These are phyloP conservation scores for Coemansia sp. DNA, from an alignment of 192 early-diverging fungal genomes.

Conservation along the genomic window DNA sequence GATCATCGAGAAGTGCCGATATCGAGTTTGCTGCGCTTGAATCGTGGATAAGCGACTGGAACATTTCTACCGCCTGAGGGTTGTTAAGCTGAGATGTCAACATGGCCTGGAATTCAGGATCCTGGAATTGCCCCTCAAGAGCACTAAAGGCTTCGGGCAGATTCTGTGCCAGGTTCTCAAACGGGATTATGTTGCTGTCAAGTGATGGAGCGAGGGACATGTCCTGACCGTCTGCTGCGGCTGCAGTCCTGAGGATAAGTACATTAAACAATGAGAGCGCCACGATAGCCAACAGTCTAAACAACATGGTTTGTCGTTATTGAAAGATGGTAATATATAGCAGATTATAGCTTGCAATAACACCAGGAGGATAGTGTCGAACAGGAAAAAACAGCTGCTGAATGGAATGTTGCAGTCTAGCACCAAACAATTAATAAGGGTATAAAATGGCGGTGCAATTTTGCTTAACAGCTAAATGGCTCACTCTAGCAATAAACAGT, in stretches of 20 bases:
- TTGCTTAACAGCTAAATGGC: too few species aligned
- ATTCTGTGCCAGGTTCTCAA: conserved; percentile 46
- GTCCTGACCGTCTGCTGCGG: conserved; percentile 3
- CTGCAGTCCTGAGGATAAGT: conserved; percentile 5
- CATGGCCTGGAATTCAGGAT: conserved; percentile 37
- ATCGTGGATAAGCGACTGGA: conserved; percentile 52
- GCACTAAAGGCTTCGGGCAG: conserved; percentile 48
- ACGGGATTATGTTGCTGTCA: conserved; percentile 7
- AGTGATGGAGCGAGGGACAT: not conserved
- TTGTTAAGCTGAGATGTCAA: conserved; percentile 49
- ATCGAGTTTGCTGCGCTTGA: conserved; percentile 41
- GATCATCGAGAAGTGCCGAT: conserved; percentile 41
- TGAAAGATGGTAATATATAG: not conserved
- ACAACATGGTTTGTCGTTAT: conserved; percentile 4
- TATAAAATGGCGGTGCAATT: too few species aligned
- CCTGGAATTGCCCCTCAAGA: conserved; percentile 41
- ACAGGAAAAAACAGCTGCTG: conserved; percentile 4
- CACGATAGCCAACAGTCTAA: not conserved
- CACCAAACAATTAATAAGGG: too few species aligned
- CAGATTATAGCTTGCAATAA: too few species aligned
- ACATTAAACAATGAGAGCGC: conserved; percentile 3
- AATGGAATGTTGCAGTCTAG: not conserved
- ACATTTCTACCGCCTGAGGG: conserved; percentile 51
- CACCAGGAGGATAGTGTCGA: not conserved
- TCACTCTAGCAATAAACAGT: too few species aligned